Base-by-base conservation (phyloP, 495 filamentous ascomycete genomes). In the Trichoderma reesei region DNA sequence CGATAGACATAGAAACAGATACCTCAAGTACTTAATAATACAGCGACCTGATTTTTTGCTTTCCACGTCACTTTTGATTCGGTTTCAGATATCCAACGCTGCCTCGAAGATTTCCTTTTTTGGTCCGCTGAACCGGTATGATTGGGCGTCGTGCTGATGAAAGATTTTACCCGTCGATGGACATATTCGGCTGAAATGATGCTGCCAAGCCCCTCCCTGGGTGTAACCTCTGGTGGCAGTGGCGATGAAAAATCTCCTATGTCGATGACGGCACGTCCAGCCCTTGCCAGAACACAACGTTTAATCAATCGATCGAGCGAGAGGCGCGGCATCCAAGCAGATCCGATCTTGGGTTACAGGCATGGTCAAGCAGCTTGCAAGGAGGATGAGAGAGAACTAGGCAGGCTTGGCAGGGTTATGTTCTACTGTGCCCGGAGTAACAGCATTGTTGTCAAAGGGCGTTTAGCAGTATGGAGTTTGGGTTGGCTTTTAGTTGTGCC, bases 1-100 rank as follows among this genome's bases (percentile, higher is more conserved):
- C 67, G 36, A 69, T 77, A 44, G 72, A 74, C 41, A 72, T 77
- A 56, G 51, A 56, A 56, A 34, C 51, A 56, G 11, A 20, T 33
- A 34, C 51, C 4, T 56, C 20, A 56, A 14, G 31, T 31, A 34
- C 51, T 26, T 56, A 56, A 56, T 56, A 56, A 56, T 56, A 56
- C 34, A n/a, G 31, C 51, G 51, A 56, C 51, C 34, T 31, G 26
- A 13, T 31, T 34, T 56, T 56, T 56, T 56, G 33, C 14, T 36
- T 36, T 13, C 34, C 8, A 3, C 18, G 13, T 34, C 38, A 7
- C 38, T 48, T 26, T 48, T 7, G 20, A 14, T 16, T 48, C 44
- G n/a, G 1, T 7, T 48, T 9, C 20, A 5, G 20, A 48, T 20
- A 16, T 9, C 16, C 14, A n/a, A 18, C 18, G 16, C 44, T 18